A percentile compares a stretch with the other conserved stretches of the same genome.
These are phyloP conservation scores for Aquanectria penicillioides DNA, from an alignment of 2,329 filamentous ascomycete genomes.

Conservation along the genomic window DNA sequence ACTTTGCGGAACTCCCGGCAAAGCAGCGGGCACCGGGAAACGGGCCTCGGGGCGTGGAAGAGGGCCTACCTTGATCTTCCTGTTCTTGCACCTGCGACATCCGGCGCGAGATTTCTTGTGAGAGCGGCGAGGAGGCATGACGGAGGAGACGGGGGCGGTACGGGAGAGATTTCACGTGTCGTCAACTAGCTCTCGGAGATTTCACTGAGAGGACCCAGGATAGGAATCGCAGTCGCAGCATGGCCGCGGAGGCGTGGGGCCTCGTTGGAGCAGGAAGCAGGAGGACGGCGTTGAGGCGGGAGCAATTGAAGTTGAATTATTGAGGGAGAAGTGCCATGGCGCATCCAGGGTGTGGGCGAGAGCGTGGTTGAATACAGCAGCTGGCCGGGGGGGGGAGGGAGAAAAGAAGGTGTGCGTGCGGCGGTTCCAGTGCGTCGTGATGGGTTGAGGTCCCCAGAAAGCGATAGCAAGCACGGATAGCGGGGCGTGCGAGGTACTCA, in stretches of 20 bases:
- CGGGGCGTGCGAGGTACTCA: conserved; percentile 15
- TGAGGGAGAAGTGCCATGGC: conserved; percentile 31
- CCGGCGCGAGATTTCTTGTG: conserved; percentile 77
- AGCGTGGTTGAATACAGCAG: conserved; percentile 41
- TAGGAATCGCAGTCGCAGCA: conserved; percentile 42
- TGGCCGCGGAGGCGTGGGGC: conserved; percentile 43
- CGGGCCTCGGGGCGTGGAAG: not conserved
- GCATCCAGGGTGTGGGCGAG: conserved; percentile 25
- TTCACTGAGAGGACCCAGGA: conserved; percentile 39
- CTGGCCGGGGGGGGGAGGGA: conserved; percentile 32
- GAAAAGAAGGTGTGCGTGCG: conserved; percentile 25
- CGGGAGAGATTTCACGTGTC: conserved; percentile 28
- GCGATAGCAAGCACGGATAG: conserved; percentile 19
- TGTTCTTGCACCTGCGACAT: conserved; percentile 71
- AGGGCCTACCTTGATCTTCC: conserved; percentile 73
- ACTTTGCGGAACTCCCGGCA: conserved; percentile 15
- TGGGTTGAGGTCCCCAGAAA: conserved; percentile 16
- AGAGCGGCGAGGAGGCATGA: conserved; percentile 72
- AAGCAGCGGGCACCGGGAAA: not conserved
- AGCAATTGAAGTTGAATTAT: conserved; percentile 36
- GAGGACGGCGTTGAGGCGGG: conserved; percentile 1
- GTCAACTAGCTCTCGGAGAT: conserved; percentile 35
- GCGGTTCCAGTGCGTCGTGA: conserved; percentile 1
- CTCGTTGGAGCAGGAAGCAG: conserved; percentile 26
- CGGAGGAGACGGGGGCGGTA: conserved; percentile 20